Evolutionary conservation across 371 early-diverging fungal species (phyloP).

Genomic region (Mucor velutinosus): DNA sequence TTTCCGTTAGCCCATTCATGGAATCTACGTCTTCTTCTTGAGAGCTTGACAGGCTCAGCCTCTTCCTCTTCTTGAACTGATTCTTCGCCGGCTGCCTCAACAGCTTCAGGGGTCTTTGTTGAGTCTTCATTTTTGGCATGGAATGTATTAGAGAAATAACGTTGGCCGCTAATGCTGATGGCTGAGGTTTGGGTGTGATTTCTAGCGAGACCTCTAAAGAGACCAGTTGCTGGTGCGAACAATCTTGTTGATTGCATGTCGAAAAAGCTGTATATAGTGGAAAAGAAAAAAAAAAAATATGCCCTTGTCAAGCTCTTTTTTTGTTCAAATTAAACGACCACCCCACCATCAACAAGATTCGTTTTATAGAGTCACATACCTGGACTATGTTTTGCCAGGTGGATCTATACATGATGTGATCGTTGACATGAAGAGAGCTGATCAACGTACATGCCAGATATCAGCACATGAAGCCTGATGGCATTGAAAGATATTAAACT

Average conservation of each 20-base stretch:
- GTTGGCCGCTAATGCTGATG: conserved; percentile 7
- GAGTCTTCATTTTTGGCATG: conserved; percentile 18
- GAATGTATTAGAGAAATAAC: conserved; percentile 22
- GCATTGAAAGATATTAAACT: too few relatives aligned
- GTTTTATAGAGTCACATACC: background rate
- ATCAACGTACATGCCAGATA: too few relatives aligned
- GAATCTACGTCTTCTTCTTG: conserved; percentile 46
- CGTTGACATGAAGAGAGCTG: too few relatives aligned
- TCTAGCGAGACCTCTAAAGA: conserved; percentile 10
- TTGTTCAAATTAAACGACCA: background rate
- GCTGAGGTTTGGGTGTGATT: background rate
- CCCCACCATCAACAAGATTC: background rate
- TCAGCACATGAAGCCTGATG: too few relatives aligned
- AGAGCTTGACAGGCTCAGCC: conserved; percentile 42
- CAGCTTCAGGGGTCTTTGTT: conserved; percentile 34
- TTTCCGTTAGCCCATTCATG: conserved; percentile 45
- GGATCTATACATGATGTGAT: too few relatives aligned
- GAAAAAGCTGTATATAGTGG: background rate
- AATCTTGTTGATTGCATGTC: conserved; percentile 18
- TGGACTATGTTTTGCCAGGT: background rate
- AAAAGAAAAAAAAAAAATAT: conserved; percentile 9
- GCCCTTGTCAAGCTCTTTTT: conserved; percentile 21
- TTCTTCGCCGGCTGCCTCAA: conserved; percentile 16
- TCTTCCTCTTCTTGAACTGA: conserved; percentile 9
- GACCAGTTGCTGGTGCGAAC: conserved; percentile 14